Percentiles rank a stretch among this genome's conserved stretches.
These are phyloP conservation scores for Emericellopsis cladophorae DNA, from an alignment of 2,329 filamentous ascomycete species.

Conservation along the genomic window DNA sequence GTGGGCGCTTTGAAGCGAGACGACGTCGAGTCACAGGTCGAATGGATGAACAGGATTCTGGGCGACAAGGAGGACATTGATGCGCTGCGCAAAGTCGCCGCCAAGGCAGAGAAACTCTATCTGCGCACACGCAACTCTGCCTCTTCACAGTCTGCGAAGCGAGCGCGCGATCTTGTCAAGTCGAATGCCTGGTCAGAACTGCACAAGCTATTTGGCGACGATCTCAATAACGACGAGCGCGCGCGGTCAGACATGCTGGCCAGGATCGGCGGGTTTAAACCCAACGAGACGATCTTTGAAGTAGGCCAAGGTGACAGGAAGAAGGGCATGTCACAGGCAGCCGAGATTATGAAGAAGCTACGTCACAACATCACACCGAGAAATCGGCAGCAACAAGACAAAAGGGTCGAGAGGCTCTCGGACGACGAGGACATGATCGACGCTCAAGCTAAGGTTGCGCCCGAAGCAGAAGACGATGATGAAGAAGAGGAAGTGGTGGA, in stretches of 20 bases:
- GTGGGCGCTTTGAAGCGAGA: slow-evolving; percentile 66
- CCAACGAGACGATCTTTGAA: slow-evolving; percentile 93
- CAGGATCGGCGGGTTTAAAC: slow-evolving; percentile 76
- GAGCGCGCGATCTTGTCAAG: slow-evolving; percentile 64
- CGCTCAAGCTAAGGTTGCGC: slow-evolving; percentile 19
- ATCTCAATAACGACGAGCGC: slow-evolving; percentile 51
- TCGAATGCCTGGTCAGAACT: slow-evolving; percentile 60
- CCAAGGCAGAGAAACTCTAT: slow-evolving; percentile 88
- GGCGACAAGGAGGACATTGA: slow-evolving; percentile 63
- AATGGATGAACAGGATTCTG: slow-evolving; percentile 73
- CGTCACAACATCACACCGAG: slow-evolving; percentile 55
- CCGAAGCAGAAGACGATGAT: slow-evolving; percentile 18
- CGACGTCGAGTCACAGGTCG: slow-evolving; percentile 60
- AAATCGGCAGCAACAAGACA: slow-evolving; percentile 25
- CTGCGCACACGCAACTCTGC: slow-evolving; percentile 81
- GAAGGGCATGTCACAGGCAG: slow-evolving; percentile 51
- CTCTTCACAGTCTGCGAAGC: slow-evolving; percentile 78
- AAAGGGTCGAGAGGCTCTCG: slow-evolving; percentile 19
- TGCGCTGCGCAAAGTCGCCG: slow-evolving; percentile 58
- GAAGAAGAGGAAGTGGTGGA: slow-evolving; percentile 11
- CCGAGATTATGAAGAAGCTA: slow-evolving; percentile 63
- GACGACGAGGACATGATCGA: slow-evolving; percentile 12
- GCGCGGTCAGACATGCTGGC: slow-evolving; percentile 79
- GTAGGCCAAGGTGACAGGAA: slow-evolving; percentile 65
- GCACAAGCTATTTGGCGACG: slow-evolving; percentile 68